These are phyloP conservation scores for Phytophthora aleatoria DNA, from an alignment of 352 stramenopile genomes.

Conservation along the genomic window DNA sequence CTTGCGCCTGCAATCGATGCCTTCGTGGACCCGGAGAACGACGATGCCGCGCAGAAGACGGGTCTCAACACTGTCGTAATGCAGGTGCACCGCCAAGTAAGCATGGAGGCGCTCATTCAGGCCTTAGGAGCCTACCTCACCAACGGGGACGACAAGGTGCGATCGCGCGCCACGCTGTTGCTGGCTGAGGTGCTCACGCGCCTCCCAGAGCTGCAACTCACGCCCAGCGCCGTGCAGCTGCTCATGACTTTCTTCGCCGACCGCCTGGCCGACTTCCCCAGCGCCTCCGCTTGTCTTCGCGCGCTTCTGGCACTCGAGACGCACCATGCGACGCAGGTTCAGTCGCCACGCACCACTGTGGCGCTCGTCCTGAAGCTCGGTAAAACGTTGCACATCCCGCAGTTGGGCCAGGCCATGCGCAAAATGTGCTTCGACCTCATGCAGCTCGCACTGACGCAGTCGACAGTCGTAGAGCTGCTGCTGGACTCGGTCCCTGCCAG, in stretches of 20 bases:
- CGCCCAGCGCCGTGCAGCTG: slow-evolving; percentile 67
- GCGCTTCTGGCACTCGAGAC: slow-evolving; percentile 75
- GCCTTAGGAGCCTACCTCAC: slow-evolving; percentile 75
- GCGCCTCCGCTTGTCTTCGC: slow-evolving; percentile 76
- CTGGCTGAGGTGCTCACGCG: slow-evolving; percentile 89
- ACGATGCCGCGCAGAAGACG: slow-evolving; percentile 84
- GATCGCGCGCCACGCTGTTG: slow-evolving; percentile 79
- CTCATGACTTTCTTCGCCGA: slow-evolving; percentile 88
- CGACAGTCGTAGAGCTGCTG: slow-evolving; percentile 55
- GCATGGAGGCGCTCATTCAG: slow-evolving; percentile 83
- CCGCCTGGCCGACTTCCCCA: slow-evolving; percentile 84
- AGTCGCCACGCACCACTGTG: slow-evolving; percentile 51
- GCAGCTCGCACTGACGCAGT: slow-evolving; percentile 69
- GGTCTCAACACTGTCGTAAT: slow-evolving; percentile 89
- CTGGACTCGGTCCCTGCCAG: slow-evolving; percentile 34
- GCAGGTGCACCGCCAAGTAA: slow-evolving; percentile 81
- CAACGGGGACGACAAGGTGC: slow-evolving; percentile 78
- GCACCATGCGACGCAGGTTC: slow-evolving; percentile 67
- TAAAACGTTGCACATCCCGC: slow-evolving; percentile 72
- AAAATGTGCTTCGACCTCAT: slow-evolving; percentile 88
- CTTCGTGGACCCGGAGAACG: slow-evolving; percentile 87
- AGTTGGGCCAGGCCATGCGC: slow-evolving; percentile 84
- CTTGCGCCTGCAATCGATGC: slow-evolving; percentile 84
- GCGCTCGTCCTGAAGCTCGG: slow-evolving; percentile 71
- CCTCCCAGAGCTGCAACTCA: slow-evolving; percentile 84